A percentile compares a stretch with the other conserved stretches of the same genome.
Conservation (phyloP, 306 rosid species). For the Cicer arietinum region DNA sequence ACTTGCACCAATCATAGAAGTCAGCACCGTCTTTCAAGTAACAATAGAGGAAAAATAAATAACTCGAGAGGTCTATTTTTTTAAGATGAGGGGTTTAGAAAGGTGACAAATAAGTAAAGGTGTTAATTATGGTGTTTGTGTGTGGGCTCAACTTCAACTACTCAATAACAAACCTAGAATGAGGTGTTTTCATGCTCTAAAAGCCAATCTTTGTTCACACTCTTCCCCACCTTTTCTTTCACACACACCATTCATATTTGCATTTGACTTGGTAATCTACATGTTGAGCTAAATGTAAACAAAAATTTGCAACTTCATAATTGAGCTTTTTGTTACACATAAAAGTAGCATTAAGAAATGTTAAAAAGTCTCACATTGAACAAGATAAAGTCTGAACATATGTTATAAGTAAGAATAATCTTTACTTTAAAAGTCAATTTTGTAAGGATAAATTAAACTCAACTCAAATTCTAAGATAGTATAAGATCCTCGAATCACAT, state of each 20-base stretch:
- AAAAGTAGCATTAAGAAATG: conserved; percentile 13
- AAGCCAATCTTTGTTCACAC: conserved; percentile 45
- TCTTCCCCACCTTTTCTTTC: conserved; percentile 35
- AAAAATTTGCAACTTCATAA: background rate
- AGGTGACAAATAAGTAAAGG: conserved; percentile 37
- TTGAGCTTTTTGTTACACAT: background rate
- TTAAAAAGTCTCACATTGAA: too few species aligned
- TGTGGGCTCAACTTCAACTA: conserved; percentile 46
- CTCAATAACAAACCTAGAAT: conserved; percentile 42
- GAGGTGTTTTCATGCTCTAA: conserved; percentile 37
- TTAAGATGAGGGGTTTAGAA: conserved; percentile 25
- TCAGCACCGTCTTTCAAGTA: conserved; percentile 34
- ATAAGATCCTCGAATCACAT: too few species aligned
- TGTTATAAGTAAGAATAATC: too few species aligned
- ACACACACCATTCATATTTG: conserved; percentile 23
- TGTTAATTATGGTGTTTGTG: conserved; percentile 34
- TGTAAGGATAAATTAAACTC: too few species aligned
- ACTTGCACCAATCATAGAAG: conserved; percentile 35
- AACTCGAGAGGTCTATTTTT: conserved; percentile 6
- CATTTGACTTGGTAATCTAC: background rate
- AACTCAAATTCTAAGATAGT: too few species aligned
- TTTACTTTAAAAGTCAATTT: too few species aligned
- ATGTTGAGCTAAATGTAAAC: background rate
- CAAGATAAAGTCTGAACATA: too few species aligned
- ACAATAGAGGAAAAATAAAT: background rate